Evolutionary conservation across 2,329 filamentous ascomycete species (phyloP).

Genomic region (Hypoxylon sp.): DNA sequence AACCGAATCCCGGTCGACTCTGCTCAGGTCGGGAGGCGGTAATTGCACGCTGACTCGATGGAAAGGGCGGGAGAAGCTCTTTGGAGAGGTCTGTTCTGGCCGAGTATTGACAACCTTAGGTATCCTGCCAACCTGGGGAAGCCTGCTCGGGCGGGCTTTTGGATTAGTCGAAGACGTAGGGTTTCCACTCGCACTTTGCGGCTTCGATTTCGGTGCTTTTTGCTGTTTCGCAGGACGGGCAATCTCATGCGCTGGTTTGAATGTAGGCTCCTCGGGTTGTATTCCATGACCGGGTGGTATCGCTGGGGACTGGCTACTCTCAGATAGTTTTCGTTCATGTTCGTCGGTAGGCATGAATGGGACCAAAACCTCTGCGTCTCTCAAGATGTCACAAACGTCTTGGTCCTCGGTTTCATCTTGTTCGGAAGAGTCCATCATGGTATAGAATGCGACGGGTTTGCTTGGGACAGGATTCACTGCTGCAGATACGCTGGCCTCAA

Average conservation of each 20-base stretch:
- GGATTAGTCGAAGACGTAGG: conserved; percentile 20
- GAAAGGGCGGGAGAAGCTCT: conserved; percentile 90
- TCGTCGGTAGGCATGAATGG: conserved; percentile 22
- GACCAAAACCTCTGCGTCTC: conserved; percentile 60
- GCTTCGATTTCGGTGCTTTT: conserved; percentile 6
- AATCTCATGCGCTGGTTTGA: not conserved
- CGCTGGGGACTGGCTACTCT: conserved; percentile 32
- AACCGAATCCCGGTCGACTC: conserved; percentile 57
- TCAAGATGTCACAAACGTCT: conserved; percentile 63
- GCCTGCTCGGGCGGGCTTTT: conserved; percentile 67
- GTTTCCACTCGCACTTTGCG: conserved; percentile 3
- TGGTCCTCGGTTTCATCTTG: conserved; percentile 57
- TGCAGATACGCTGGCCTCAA: conserved; percentile 58
- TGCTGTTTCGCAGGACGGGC: conserved; percentile 11
- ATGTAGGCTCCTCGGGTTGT: conserved; percentile 4
- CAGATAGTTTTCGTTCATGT: conserved; percentile 39
- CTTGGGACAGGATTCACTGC: conserved; percentile 63
- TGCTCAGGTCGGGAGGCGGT: conserved; percentile 47
- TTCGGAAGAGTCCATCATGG: conserved; percentile 71
- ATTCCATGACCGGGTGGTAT: conserved; percentile 1
- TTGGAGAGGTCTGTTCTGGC: conserved; percentile 74
- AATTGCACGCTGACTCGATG: conserved; percentile 64
- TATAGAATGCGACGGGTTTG: conserved; percentile 70
- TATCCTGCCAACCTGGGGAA: conserved; percentile 87
- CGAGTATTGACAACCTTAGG: conserved; percentile 81